These are phyloP conservation scores for Colletotrichum gigasporum DNA, from an alignment of 2,329 filamentous ascomycete genomes.

Conservation along the genomic window DNA sequence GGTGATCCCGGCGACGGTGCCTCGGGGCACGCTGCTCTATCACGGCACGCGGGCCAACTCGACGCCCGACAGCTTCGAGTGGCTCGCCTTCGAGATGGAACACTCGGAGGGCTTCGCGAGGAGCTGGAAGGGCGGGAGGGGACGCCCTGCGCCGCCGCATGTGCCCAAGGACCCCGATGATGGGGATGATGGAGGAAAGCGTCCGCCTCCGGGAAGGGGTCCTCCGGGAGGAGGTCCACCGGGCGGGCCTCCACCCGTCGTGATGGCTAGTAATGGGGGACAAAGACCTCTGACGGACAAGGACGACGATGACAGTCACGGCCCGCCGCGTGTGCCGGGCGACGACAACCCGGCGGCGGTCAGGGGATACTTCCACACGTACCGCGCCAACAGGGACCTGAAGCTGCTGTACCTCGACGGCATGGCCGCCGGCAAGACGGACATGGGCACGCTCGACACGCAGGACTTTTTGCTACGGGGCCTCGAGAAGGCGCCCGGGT, in stretches of 20 bases:
- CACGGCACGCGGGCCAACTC: conserved; percentile 64
- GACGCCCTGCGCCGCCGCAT: neutral
- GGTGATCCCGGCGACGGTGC: conserved; percentile 73
- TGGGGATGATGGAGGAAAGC: too few species aligned
- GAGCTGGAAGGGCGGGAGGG: conserved; percentile 5
- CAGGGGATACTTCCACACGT: conserved; percentile 73
- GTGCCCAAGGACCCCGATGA: too few species aligned
- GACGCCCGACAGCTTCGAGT: conserved; percentile 66
- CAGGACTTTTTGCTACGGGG: conserved; percentile 70
- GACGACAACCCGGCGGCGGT: neutral
- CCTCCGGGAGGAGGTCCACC: neutral
- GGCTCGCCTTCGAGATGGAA: conserved; percentile 82
- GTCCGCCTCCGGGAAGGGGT: conserved; percentile 1
- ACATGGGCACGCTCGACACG: conserved; percentile 72
- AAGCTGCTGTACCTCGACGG: conserved; percentile 76
- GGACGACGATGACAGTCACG: conserved; percentile 17
- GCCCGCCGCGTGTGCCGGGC: neutral
- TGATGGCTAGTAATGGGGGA: neutral
- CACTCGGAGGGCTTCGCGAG: conserved; percentile 74
- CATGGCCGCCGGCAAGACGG: conserved; percentile 72
- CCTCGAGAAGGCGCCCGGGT: conserved; percentile 32
- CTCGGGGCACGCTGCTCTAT: conserved; percentile 71
- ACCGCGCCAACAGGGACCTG: conserved; percentile 65
- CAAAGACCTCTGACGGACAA: neutral
- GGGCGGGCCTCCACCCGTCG: neutral